phyloP scores from a whole-genome alignment of 1,284 basidiomycete genomes.

The Golubevia sp. region DNA sequence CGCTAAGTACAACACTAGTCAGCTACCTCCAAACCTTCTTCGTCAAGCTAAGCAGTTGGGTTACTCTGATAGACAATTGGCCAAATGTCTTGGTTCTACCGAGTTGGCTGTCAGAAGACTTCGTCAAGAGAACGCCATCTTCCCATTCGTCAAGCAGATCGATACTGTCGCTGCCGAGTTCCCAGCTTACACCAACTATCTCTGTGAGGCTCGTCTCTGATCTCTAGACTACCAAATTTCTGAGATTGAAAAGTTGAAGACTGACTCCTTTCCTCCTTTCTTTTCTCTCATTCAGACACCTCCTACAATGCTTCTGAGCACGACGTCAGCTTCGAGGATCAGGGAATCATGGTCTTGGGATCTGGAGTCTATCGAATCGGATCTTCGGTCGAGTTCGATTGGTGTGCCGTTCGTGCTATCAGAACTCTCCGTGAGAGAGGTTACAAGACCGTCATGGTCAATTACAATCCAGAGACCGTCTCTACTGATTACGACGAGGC shows the following conservation, averaged over 20 bases:
- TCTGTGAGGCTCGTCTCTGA: conserved; percentile 64
- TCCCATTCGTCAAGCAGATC: conserved; percentile 96
- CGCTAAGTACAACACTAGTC: conserved; percentile 73
- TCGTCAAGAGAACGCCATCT: conserved; percentile 80
- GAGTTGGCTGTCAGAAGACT: conserved; percentile 85
- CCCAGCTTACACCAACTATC: conserved; percentile 97
- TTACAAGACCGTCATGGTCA: conserved; percentile 98
- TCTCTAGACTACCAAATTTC: neutral
- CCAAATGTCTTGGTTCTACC: conserved; percentile 77
- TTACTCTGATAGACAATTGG: conserved; percentile 91
- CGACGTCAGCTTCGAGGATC: conserved; percentile 84
- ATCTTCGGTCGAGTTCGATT: conserved; percentile 98
- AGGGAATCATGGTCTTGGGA: conserved; percentile 94
- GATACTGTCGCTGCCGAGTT: conserved; percentile 99
- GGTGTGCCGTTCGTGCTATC: conserved; percentile 98
- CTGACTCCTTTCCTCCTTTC: neutral
- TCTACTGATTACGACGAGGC: conserved; percentile 99
- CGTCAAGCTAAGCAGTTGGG: conserved; percentile 90
- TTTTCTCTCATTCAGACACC: conserved; percentile 69
- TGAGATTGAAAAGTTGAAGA: neutral
- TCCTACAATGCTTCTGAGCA: conserved; percentile 95
- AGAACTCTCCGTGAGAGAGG: conserved; percentile 90
- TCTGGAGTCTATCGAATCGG: conserved; percentile 99
- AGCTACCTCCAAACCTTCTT: conserved; percentile 72
- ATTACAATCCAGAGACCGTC: conserved; percentile 99